phyloP scores from a whole-genome alignment of 768 basidiomycete species.

The Fomitopsis serialis region DNA sequence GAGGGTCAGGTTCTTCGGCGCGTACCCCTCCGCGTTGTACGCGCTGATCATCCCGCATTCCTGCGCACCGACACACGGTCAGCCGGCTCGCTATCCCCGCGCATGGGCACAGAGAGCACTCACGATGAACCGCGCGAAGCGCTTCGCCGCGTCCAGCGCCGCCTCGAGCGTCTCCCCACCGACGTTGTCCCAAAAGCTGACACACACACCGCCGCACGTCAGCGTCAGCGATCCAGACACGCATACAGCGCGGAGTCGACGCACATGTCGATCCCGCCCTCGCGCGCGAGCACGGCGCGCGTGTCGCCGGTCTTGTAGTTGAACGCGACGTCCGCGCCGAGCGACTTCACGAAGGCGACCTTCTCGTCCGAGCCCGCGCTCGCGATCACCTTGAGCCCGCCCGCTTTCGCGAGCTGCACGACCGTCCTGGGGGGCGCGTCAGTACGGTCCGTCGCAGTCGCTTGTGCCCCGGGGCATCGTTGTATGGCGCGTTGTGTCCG shows the following conservation, averaged over 20 bases:
- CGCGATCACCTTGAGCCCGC: slow-evolving; percentile 60
- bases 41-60: slow-evolving; percentile 26
- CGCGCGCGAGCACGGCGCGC: slow-evolving; percentile 44
- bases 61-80: slow-evolving; percentile 3
- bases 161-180: slow-evolving; percentile 27
- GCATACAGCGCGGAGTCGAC: background rate
- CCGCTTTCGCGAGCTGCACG: slow-evolving; percentile 37
- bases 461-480: no score
- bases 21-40: slow-evolving; percentile 19
- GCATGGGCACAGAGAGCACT: background rate
- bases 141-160: slow-evolving; percentile 14
- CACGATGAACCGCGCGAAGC: slow-evolving; percentile 19
- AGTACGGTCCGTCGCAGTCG: no score
- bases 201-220: background rate
- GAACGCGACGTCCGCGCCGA: slow-evolving; percentile 69
- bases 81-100: no score
- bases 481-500: no score
- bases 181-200: slow-evolving; percentile 29
- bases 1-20: slow-evolving; percentile 20
- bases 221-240: no score
- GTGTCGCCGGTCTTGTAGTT: slow-evolving; percentile 66
- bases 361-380: slow-evolving; percentile 74
- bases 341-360: slow-evolving; percentile 48
- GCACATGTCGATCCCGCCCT: slow-evolving; percentile 55
- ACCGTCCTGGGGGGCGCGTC: no score